Percentiles rank a stretch among this genome's conserved stretches.
These are phyloP conservation scores for Solanum hybrid DNA, from an alignment of 305 asterid genomes.

Conservation along the genomic window DNA sequence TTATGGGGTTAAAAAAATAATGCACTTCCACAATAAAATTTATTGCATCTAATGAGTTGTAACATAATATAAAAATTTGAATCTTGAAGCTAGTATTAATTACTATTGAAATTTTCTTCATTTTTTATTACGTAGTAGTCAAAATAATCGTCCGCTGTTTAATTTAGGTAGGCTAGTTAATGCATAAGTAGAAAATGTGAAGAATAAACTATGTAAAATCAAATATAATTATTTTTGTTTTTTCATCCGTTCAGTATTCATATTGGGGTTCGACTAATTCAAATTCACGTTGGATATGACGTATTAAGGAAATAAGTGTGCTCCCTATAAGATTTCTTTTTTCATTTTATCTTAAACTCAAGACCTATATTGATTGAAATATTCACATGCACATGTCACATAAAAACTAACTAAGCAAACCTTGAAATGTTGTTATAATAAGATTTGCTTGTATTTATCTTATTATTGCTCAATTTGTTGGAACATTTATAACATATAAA, in stretches of 20 bases:
- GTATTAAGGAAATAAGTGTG: neutral
- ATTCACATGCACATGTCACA: neutral
- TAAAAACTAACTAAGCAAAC: neutral
- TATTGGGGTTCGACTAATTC: neutral
- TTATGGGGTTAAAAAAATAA: neutral
- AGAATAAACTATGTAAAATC: neutral
- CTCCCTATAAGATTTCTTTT: neutral
- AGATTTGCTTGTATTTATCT: too few species aligned
- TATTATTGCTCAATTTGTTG: neutral
- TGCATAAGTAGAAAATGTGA: neutral
- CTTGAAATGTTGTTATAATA: too few species aligned
- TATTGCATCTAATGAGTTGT: neutral
- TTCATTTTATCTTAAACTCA: neutral
- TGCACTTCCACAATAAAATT: neutral
- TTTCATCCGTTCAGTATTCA: neutral
- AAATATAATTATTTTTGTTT: neutral
- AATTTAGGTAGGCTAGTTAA: constrained; percentile 4
- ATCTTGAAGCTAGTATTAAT: neutral
- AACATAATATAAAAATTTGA: neutral
- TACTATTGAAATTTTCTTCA: neutral
- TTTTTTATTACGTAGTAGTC: neutral
- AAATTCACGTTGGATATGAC: neutral
- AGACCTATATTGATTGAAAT: neutral
- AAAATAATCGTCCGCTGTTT: neutral
- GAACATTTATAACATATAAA: neutral